phyloP scores from a whole-genome alignment of 148 eudicot species.

The Cornus suecica region DNA sequence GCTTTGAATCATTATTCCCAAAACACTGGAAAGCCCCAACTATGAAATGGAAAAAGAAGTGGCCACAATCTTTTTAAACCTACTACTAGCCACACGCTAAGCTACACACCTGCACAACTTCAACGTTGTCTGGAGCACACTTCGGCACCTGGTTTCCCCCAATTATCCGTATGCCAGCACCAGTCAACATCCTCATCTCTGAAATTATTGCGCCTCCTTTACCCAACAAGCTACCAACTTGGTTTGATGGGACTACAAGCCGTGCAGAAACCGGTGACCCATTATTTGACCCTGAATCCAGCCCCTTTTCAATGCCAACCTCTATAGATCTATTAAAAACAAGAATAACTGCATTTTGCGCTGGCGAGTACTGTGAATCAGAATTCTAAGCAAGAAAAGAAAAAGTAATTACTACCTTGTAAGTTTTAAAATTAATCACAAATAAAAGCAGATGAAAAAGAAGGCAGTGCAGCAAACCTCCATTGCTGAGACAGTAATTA shows the following conservation, averaged over 20 bases:
- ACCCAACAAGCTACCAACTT: conserved; percentile 76
- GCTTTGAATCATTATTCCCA: neutral
- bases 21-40: conserved; percentile 5
- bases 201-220: conserved; percentile 70
- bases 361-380: conserved; percentile 53
- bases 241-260: conserved; percentile 45
- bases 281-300: conserved; percentile 33
- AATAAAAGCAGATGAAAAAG: neutral
- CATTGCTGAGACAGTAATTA: conserved; percentile 58
- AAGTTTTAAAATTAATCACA: neutral
- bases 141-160: conserved; percentile 52
- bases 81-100: neutral
- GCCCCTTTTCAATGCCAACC: conserved; percentile 41
- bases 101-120: conserved; percentile 63
- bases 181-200: conserved; percentile 72
- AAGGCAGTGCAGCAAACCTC: conserved; percentile 45
- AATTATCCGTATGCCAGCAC: conserved; percentile 49
- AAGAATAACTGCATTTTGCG: conserved; percentile 65
- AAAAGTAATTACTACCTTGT: conserved; percentile 5
- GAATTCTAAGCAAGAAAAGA: conserved; percentile 36
- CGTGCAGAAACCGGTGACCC: conserved; percentile 40
- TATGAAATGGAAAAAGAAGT: neutral
- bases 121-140: conserved; percentile 53
- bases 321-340: conserved; percentile 52
- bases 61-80: neutral